phyloP scores from a whole-genome alignment of 2,329 filamentous ascomycete genomes.

The Claviceps sp. region DNA sequence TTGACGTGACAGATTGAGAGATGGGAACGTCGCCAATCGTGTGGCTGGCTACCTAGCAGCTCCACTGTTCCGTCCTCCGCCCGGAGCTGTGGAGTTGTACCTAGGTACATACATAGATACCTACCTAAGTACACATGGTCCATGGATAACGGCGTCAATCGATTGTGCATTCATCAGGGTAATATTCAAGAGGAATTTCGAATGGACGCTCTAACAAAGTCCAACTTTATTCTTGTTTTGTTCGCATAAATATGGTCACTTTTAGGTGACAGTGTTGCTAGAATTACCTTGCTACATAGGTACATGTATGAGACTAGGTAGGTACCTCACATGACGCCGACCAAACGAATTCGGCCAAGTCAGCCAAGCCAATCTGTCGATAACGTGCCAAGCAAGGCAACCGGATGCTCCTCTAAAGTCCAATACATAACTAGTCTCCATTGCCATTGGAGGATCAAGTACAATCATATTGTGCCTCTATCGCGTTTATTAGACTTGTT shows the following conservation, averaged over 20 bases:
- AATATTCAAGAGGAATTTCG: too few species aligned
- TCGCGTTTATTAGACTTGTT: not conserved
- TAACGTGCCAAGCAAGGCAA: not conserved
- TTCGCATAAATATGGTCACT: not conserved
- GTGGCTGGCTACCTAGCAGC: conserved; percentile 8
- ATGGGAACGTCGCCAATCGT: conserved; percentile 8
- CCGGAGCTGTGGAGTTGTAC: not conserved
- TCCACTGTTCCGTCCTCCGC: not conserved
- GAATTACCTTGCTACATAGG: not conserved
- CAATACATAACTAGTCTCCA: not conserved
- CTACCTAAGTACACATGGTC: too few species aligned
- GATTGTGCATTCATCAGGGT: too few species aligned
- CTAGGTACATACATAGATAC: too few species aligned
- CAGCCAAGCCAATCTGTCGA: not conserved
- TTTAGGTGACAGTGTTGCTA: not conserved
- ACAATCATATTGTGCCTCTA: not conserved
- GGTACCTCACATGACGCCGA: conserved; percentile 3
- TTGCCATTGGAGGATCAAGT: too few species aligned
- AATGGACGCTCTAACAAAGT: not conserved
- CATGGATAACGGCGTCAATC: too few species aligned
- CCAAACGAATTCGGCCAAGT: not conserved
- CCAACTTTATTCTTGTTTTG: not conserved
- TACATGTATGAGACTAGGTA: not conserved
- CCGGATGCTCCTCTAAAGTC: not conserved
- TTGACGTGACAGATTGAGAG: conserved; percentile 9